These are phyloP conservation scores for Phytophthora europaea DNA, from an alignment of 352 stramenopile genomes.

Conservation along the genomic window DNA sequence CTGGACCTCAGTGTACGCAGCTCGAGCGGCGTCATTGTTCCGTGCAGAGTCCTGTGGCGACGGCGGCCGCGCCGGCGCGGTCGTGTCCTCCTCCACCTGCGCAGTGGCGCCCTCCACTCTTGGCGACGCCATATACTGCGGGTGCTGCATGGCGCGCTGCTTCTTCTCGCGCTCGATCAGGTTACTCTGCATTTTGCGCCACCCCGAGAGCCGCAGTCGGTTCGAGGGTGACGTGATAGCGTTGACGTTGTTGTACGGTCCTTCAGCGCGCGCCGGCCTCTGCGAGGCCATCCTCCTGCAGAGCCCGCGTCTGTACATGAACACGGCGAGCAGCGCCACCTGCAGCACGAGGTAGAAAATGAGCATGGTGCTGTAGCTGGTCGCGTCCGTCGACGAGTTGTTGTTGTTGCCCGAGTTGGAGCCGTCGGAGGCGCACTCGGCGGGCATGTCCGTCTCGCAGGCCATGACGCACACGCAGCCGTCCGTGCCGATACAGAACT, in stretches of 20 bases:
- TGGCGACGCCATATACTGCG: constrained; percentile 39
- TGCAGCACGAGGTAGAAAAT: constrained; percentile 80
- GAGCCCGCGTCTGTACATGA: constrained; percentile 66
- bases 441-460: constrained; percentile 60
- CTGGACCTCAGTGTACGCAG: constrained; percentile 26
- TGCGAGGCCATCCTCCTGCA: constrained; percentile 43
- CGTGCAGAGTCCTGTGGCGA: constrained; percentile 11
- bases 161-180: constrained; percentile 74
- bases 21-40: constrained; percentile 25
- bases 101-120: constrained; percentile 16
- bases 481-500: constrained; percentile 61
- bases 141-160: constrained; percentile 34
- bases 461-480: constrained; percentile 77
- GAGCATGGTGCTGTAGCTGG: constrained; percentile 69
- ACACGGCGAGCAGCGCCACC: constrained; percentile 59
- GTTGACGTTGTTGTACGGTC: constrained; percentile 80
- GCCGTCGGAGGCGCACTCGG: constrained; percentile 49
- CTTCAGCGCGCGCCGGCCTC: constrained; percentile 29
- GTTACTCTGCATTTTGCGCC: constrained; percentile 59
- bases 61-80: constrained; percentile 1
- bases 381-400: constrained; percentile 11
- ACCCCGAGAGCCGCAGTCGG: constrained; percentile 70
- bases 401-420: constrained; percentile 22
- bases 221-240: constrained; percentile 79
- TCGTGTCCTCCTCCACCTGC: constrained; percentile 6